Evolutionary conservation across 257 asterid genomes (phyloP).

Genomic region (Petunia axillaris): DNA sequence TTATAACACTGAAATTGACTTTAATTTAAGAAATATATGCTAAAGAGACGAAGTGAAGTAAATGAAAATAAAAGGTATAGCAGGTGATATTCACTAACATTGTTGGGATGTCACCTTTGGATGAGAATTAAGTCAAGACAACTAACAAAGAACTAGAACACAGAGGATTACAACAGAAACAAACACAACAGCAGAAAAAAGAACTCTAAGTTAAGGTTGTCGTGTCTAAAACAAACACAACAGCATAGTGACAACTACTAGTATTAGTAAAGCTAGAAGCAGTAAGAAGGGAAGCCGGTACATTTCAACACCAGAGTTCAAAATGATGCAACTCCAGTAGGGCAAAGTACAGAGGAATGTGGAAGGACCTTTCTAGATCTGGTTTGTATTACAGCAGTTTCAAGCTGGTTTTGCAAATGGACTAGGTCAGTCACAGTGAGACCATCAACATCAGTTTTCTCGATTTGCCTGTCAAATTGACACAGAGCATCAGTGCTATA

Average conservation of each 20-base stretch:
- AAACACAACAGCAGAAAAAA: no score
- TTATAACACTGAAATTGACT: no score
- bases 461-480: not conserved
- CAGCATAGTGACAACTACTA: not conserved
- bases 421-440: not conserved
- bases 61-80: no score
- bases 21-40: no score
- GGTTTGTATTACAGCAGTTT: not conserved
- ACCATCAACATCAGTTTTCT: slow-evolving; percentile 14
- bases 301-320: not conserved
- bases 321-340: not conserved
- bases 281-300: not conserved
- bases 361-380: slow-evolving; percentile 7
- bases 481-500: not conserved
- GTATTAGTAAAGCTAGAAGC: not conserved
- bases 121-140: not conserved
- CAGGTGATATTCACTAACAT: not conserved
- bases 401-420: slow-evolving; percentile 10
- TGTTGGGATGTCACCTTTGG: not conserved
- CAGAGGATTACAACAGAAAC: no score
- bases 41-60: no score
- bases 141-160: no score
- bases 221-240: not conserved
- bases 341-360: not conserved
- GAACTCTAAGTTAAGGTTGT: no score